These are phyloP conservation scores for Chalciporus piperatoides DNA, from an alignment of 1,284 basidiomycete species.

Conservation along the genomic window DNA sequence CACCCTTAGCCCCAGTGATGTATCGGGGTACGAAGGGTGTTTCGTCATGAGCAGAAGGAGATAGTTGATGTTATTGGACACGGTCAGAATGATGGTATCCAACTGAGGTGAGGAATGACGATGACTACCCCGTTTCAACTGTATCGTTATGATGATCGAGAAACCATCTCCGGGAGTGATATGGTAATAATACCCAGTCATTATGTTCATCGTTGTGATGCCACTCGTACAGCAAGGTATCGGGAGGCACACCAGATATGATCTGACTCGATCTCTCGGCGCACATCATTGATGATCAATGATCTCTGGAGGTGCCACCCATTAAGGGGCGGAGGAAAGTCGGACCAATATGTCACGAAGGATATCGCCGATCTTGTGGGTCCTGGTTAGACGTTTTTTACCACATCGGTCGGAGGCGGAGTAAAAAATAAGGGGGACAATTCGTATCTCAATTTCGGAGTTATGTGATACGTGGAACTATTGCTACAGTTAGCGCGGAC, in stretches of 20 bases:
- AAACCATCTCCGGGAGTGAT: not conserved
- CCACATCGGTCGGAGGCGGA: not conserved
- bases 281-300: not conserved
- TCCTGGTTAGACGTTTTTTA: not conserved
- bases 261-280: not conserved
- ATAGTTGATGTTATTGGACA: conserved; percentile 27
- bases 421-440: not conserved
- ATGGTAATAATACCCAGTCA: not conserved
- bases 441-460: conserved; percentile 7
- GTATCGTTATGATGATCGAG: not conserved
- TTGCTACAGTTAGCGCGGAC: conserved; percentile 21
- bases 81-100: not conserved
- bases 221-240: not conserved
- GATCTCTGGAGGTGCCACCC: not conserved
- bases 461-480: conserved; percentile 14
- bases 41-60: conserved; percentile 67
- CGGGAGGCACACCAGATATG: not conserved
- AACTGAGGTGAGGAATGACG: not conserved
- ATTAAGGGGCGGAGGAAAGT: not conserved
- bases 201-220: not conserved
- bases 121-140: not conserved
- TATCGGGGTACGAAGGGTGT: conserved; percentile 70
- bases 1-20: conserved; percentile 53
- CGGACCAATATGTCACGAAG: not conserved
- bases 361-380: not conserved